Conservation (phyloP, 345 rosid genomes). For the Ceriops zippeliana region DNA sequence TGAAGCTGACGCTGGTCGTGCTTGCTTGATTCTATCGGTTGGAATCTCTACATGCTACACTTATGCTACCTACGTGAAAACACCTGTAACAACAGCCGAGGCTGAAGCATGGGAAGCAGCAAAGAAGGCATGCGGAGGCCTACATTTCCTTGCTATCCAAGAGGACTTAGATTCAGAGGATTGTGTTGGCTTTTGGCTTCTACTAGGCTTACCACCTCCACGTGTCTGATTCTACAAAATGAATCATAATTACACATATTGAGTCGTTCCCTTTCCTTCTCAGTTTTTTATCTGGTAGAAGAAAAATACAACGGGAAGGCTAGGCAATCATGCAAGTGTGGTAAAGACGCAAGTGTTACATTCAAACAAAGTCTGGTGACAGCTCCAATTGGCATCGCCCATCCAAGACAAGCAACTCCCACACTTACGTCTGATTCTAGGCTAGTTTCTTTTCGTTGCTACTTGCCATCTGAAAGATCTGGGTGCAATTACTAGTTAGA, state of each 20-base stretch:
- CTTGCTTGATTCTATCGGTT: constrained; percentile 61
- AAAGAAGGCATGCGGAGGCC: constrained; percentile 75
- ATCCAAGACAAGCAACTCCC: no score
- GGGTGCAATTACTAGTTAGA: no score
- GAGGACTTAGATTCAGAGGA: constrained; percentile 83
- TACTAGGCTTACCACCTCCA: constrained; percentile 78
- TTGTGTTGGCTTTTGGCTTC: constrained; percentile 90
- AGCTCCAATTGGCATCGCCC: no score
- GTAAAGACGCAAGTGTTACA: no score
- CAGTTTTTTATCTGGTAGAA: constrained; percentile 37
- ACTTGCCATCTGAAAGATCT: no score
- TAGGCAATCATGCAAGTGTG: no score
- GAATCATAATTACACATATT: constrained; percentile 73
- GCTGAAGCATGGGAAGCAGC: constrained; percentile 98
- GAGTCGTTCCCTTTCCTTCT: constrained; percentile 82
- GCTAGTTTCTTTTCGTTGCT: no score
- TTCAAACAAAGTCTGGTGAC: no score
- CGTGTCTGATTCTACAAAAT: constrained; percentile 74
- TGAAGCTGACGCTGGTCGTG: constrained; percentile 40
- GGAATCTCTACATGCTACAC: constrained; percentile 76
- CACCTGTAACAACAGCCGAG: constrained; percentile 59
- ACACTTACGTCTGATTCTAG: no score
- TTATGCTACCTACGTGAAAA: constrained; percentile 72
- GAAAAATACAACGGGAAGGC: no score
- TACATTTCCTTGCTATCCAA: constrained; percentile 93